Percentiles rank a stretch among this genome's conserved stretches.
These are phyloP conservation scores for Ogataea allantospora DNA, from an alignment of 805 yeast genomes.

Conservation along the genomic window DNA sequence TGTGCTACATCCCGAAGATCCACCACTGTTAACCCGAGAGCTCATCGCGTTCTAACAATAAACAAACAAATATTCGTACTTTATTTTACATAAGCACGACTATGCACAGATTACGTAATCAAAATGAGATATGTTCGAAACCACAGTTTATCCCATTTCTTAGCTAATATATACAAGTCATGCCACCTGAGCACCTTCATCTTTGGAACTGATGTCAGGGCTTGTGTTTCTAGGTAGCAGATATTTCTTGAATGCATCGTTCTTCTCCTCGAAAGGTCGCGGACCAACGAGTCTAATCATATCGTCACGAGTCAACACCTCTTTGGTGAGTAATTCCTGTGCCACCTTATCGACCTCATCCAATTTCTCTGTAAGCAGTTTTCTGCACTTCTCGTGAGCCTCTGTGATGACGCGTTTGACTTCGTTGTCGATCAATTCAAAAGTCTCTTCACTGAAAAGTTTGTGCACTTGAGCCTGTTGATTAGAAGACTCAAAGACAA, in stretches of 20 bases:
- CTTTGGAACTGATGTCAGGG: constrained; percentile 22
- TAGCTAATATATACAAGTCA: constrained; percentile 5
- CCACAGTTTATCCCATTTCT: too few species aligned
- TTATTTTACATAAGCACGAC: too few species aligned
- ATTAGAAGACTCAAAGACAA: constrained; percentile 67
- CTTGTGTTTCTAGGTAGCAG: constrained; percentile 23
- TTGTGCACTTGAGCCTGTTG: constrained; percentile 53
- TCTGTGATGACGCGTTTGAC: constrained; percentile 74
- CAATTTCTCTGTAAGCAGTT: constrained; percentile 66
- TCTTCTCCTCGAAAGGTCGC: constrained; percentile 87
- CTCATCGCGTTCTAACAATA: constrained; percentile 10
- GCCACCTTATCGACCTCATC: constrained; percentile 83
- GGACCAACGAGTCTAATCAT: constrained; percentile 87
- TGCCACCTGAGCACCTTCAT: constrained; percentile 22
- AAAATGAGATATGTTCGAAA: too few species aligned
- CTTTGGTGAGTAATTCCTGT: constrained; percentile 78
- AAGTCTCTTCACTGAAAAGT: constrained; percentile 89
- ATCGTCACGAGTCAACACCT: constrained; percentile 90
- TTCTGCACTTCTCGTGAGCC: constrained; percentile 68
- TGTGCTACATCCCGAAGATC: constrained; percentile 8
- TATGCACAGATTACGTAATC: too few species aligned
- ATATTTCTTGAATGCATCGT: constrained; percentile 86
- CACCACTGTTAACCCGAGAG: constrained; percentile 11
- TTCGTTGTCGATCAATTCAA: constrained; percentile 76
- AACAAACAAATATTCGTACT: constrained; percentile 2